Evolutionary conservation across 306 rosid genomes (phyloP).

Genomic region (Prosopis cineraria): DNA sequence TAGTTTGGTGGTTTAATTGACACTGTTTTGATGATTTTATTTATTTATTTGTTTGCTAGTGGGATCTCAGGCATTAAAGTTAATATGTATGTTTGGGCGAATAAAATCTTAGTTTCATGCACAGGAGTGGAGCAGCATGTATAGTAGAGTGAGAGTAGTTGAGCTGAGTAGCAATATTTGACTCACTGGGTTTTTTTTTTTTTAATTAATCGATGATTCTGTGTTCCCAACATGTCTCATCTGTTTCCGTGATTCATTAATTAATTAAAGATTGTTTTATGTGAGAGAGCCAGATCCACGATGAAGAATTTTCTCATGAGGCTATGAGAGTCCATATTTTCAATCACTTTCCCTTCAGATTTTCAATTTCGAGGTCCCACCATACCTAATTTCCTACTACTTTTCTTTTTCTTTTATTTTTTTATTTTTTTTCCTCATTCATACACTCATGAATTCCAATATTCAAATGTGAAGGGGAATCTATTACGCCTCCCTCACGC

Average conservation of each 20-base stretch:
- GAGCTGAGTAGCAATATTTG: not conserved
- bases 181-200: no score
- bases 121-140: not conserved
- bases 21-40: not conserved
- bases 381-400: not conserved
- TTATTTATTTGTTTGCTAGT: not conserved
- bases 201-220: not conserved
- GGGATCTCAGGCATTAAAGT: no score
- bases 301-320: not conserved
- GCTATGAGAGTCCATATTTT: not conserved
- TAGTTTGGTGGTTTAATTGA: no score
- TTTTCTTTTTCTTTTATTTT: not conserved
- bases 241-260: not conserved
- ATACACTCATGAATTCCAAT: not conserved
- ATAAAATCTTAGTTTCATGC: not conserved
- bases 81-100: not conserved
- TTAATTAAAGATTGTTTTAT: not conserved
- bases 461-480: not conserved
- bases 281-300: not conserved
- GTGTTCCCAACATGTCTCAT: not conserved
- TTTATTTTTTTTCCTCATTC: not conserved
- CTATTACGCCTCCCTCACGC: not conserved
- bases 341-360: not conserved
- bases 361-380: constrained; percentile 6
- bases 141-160: not conserved